Evolutionary conservation across 345 rosid species (phyloP).

Genomic region (Rhizophora apiculata): DNA sequence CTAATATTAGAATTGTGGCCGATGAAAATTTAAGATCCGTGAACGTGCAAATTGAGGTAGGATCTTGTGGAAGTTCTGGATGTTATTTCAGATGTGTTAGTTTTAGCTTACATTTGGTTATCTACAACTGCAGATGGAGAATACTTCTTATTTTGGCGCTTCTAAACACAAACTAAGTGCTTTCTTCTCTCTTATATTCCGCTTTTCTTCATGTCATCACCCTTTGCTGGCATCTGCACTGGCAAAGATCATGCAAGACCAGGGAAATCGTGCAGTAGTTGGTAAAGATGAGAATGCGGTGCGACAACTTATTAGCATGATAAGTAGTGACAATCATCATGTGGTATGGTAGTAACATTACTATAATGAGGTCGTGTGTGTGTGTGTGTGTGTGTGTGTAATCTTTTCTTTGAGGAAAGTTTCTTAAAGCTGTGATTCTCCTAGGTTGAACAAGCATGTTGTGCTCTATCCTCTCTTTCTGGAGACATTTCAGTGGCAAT

Average conservation of each 20-base stretch:
- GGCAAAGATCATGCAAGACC: slow-evolving; percentile 96
- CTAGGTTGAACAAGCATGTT: slow-evolving; percentile 97
- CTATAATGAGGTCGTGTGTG: slow-evolving; percentile 4
- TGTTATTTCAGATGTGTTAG: background rate
- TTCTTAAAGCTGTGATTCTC: slow-evolving; percentile 27
- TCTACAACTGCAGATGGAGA: slow-evolving; percentile 67
- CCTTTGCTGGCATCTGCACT: slow-evolving; percentile 94
- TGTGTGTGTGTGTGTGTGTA: slow-evolving; percentile 7
- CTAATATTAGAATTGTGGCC: slow-evolving; percentile 81
- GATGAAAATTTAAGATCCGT: slow-evolving; percentile 93
- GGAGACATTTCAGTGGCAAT: slow-evolving; percentile 84
- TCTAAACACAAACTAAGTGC: slow-evolving; percentile 96
- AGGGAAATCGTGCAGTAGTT: slow-evolving; percentile 78
- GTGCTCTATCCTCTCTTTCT: slow-evolving; percentile 87
- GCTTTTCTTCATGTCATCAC: slow-evolving; percentile 98
- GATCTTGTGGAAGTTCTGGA: background rate
- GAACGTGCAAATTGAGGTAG: slow-evolving; percentile 87
- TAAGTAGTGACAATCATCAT: slow-evolving; percentile 85
- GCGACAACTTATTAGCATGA: slow-evolving; percentile 98
- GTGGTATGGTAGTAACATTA: slow-evolving; percentile 58
- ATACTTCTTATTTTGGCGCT: slow-evolving; percentile 87
- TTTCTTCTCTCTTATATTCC: slow-evolving; percentile 95
- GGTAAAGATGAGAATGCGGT: slow-evolving; percentile 99
- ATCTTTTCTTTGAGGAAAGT: slow-evolving; percentile 14
- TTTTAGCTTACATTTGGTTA: slow-evolving; percentile 3